These are phyloP conservation scores for Stagonosporopsis chrysanthemi DNA, from an alignment of 2,329 filamentous ascomycete genomes.

Conservation along the genomic window DNA sequence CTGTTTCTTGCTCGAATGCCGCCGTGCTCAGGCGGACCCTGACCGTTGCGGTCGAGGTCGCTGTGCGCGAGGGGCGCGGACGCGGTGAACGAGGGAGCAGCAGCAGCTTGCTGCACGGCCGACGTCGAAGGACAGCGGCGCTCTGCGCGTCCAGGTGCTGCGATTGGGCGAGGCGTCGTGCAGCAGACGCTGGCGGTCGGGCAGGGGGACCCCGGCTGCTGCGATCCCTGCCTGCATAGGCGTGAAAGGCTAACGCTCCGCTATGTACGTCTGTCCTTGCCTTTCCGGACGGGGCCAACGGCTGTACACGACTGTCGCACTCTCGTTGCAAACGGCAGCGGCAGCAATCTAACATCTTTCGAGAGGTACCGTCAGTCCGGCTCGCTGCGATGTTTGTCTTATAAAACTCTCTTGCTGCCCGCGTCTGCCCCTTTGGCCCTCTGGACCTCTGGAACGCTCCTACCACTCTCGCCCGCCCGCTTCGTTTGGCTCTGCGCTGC, in stretches of 20 bases:
- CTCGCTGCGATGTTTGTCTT: constrained; percentile 45
- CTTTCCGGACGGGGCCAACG: constrained; percentile 51
- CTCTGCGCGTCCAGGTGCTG: constrained; percentile 25
- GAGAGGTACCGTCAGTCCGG: constrained; percentile 48
- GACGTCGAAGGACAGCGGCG: constrained; percentile 20
- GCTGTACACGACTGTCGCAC: constrained; percentile 51
- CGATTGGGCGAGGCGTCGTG: constrained; percentile 37
- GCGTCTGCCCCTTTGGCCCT: constrained; percentile 31
- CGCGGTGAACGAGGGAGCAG: constrained; percentile 20
- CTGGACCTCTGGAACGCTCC: constrained; percentile 36
- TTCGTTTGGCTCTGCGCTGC: constrained; percentile 20
- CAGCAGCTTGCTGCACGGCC: constrained; percentile 19
- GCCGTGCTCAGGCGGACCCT: constrained; percentile 22
- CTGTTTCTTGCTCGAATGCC: constrained; percentile 32
- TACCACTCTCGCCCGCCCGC: constrained; percentile 35
- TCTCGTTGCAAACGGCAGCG: constrained; percentile 52
- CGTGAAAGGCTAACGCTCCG: constrained; percentile 39
- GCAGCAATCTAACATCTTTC: constrained; percentile 51
- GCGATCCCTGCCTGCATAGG: constrained; percentile 37
- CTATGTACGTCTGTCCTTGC: constrained; percentile 46
- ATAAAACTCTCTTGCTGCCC: constrained; percentile 50
- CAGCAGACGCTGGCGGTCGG: constrained; percentile 33
- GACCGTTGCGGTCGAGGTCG: constrained; percentile 14
- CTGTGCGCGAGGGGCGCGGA: constrained; percentile 21
- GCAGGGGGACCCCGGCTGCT: constrained; percentile 36